Evolutionary conservation across 257 asterid species (phyloP).

Genomic region (Solanum habrochaites): DNA sequence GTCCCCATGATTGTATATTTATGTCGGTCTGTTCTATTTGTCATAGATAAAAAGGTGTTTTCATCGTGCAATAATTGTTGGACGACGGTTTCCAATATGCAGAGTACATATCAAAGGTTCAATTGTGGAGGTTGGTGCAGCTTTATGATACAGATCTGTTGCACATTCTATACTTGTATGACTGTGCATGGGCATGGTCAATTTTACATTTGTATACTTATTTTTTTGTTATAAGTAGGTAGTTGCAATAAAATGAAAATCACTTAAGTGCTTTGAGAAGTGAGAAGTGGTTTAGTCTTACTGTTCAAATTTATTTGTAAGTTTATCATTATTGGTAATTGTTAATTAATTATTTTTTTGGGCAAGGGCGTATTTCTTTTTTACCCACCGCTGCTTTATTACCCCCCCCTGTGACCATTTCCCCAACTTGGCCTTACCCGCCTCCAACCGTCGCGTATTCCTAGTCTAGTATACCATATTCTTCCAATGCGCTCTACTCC

Average conservation of each 20-base stretch:
- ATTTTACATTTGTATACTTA: background rate
- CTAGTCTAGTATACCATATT: too few relatives aligned
- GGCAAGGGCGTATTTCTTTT: too few relatives aligned
- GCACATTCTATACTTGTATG: background rate
- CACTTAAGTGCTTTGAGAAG: background rate
- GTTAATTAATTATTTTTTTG: too few relatives aligned
- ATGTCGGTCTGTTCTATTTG: background rate
- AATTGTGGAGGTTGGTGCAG: constrained; percentile 61
- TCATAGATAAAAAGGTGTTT: constrained; percentile 46
- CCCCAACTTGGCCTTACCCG: too few relatives aligned
- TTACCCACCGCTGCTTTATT: too few relatives aligned
- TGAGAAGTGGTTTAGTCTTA: background rate
- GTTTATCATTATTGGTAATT: background rate
- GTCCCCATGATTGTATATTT: background rate
- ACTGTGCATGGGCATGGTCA: background rate
- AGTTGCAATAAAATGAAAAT: background rate
- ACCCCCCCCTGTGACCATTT: too few relatives aligned
- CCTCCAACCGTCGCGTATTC: too few relatives aligned
- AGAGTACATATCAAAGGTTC: constrained; percentile 41
- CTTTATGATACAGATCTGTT: background rate
- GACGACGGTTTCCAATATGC: constrained; percentile 81
- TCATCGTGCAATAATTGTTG: constrained; percentile 42
- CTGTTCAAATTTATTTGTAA: background rate
- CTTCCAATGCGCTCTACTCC: too few relatives aligned
- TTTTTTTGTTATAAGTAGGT: background rate